phyloP scores from a whole-genome alignment of 2,329 filamentous ascomycete species.

The Arthroderma sp. region DNA sequence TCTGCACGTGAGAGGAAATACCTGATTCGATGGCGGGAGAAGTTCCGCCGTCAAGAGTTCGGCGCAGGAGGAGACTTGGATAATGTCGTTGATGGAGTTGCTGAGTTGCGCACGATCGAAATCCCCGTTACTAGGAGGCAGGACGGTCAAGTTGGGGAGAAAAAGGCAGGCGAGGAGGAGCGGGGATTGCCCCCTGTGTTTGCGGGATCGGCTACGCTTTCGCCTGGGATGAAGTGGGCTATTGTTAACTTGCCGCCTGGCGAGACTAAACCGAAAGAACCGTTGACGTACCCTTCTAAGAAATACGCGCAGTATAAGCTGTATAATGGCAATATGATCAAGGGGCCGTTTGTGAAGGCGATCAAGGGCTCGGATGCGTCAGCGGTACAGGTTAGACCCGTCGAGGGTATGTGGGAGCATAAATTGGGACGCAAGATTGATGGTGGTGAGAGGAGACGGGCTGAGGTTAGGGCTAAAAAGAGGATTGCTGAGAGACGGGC shows the following conservation, averaged over 20 bases:
- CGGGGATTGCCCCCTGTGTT: slow-evolving; percentile 2
- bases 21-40: slow-evolving; percentile 74
- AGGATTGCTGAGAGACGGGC: slow-evolving; percentile 60
- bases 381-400: slow-evolving; percentile 54
- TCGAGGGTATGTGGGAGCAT: slow-evolving; percentile 89
- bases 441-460: slow-evolving; percentile 81
- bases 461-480: slow-evolving; percentile 77
- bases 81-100: slow-evolving; percentile 52
- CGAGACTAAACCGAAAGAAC: slow-evolving; percentile 40
- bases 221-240: slow-evolving; percentile 43
- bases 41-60: slow-evolving; percentile 63
- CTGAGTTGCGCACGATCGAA: slow-evolving; percentile 46
- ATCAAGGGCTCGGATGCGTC: slow-evolving; percentile 47
- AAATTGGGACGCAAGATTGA: slow-evolving; percentile 81
- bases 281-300: slow-evolving; percentile 34
- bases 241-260: slow-evolving; percentile 47
- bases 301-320: slow-evolving; percentile 55
- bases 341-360: slow-evolving; percentile 59
- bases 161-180: neutral
- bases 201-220: slow-evolving; percentile 32
- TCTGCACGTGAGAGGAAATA: slow-evolving; percentile 71
- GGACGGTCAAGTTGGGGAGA: slow-evolving; percentile 14
- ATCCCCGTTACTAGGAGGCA: slow-evolving; percentile 27
- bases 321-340: slow-evolving; percentile 53
- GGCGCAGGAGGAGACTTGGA: slow-evolving; percentile 74